Base-by-base conservation (phyloP, 1,284 basidiomycete genomes). In the Cryptococcus sp. region DNA sequence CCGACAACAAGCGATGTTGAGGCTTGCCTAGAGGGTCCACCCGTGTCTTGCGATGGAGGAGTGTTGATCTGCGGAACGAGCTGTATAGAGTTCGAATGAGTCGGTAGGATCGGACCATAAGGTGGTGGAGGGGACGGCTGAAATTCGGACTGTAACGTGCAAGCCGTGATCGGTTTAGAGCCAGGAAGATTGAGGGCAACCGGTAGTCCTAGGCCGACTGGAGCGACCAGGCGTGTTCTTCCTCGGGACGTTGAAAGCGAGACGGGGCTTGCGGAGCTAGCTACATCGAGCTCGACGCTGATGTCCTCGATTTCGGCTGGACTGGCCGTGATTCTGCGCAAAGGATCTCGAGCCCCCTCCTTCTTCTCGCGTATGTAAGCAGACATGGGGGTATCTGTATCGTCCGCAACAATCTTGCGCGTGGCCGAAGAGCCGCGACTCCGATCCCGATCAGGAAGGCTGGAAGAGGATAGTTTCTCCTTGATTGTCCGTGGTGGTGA, bases 121-220 rank as follows among this genome's bases (percentile, higher is more conserved):
- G 68, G 68, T 19, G 68, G 68, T 5, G 68, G 68, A 16, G 68
- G 68, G 3, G 68, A 70, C 5, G 65, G 62, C 46, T 69, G 54
- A 5, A 45, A 56, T 8, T 56, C 39, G 25, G 20, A 13, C 46
- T 39, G 19, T 3, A 46, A 26, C 10, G 25, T 41, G 29, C 7
- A 45, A 34, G 29, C 29, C 8, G 29, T 7, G 8, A 34, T 34
- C 8, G 29, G 13, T 34, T 10, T 5, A 19, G 20, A 22, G 25
- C n/a, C 17, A 43, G 57, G 39, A 3, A 47, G n/a, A 8, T 11
- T 20, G 34, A 57, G 3, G 3, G 51, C 5, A 8, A 29, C 48
- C 17, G 41, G 50, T 37, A 54, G 46, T 22, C 54, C 48, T 38
- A 62, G 52, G 11, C 59, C 58, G 8, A 59, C 50, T 13, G 11